Conservation (phyloP, 1,284 basidiomycete genomes). For the Rhodotorula sp. region DNA sequence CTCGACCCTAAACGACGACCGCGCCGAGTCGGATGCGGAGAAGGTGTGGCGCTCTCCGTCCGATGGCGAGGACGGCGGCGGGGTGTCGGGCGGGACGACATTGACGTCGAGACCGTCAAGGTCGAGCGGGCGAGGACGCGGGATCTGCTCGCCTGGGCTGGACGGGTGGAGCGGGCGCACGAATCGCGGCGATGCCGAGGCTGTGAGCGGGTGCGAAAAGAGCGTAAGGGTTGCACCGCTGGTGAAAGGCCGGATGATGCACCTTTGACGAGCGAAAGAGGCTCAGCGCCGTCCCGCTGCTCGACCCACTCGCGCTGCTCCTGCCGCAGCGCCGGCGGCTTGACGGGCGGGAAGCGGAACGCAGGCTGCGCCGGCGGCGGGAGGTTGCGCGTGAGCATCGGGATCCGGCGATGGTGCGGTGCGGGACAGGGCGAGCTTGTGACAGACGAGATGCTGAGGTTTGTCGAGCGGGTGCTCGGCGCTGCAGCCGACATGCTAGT, state of each 20-base stretch:
- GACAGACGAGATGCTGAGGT: slow-evolving; percentile 34
- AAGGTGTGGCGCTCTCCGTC: slow-evolving; percentile 5
- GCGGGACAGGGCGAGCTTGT: slow-evolving; percentile 35
- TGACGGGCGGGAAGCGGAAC: slow-evolving; percentile 30
- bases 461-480: slow-evolving; percentile 27
- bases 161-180: slow-evolving; percentile 16
- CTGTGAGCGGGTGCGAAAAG: not conserved
- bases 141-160: not conserved
- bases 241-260: not conserved
- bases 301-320: not conserved
- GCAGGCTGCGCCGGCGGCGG: slow-evolving; percentile 6
- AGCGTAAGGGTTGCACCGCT: not conserved
- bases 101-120: not conserved
- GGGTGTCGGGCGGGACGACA: slow-evolving; percentile 17
- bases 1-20: not conserved
- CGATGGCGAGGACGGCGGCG: slow-evolving; percentile 20
- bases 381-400: slow-evolving; percentile 30
- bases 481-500: slow-evolving; percentile 13
- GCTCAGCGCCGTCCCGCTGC: not conserved
- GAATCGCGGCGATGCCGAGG: slow-evolving; percentile 16
- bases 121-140: not conserved
- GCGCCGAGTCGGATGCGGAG: not conserved
- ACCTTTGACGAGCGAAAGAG: not conserved
- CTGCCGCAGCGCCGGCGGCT: not conserved
- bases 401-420: slow-evolving; percentile 18